phyloP scores from a whole-genome alignment of 2,329 filamentous ascomycete species.

The Exserohilum rostratum region DNA sequence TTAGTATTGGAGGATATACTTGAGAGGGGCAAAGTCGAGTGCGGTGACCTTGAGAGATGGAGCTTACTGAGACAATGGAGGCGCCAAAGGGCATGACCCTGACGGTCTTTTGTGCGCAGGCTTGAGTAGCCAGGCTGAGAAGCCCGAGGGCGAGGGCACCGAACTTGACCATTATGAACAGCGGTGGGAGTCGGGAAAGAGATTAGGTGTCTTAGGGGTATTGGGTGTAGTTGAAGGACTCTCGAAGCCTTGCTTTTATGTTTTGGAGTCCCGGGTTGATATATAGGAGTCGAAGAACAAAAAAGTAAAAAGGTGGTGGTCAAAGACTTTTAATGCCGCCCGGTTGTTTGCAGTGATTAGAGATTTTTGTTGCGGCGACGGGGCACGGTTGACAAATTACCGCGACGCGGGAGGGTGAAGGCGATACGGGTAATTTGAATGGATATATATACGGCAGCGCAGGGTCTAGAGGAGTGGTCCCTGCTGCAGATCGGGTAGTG shows the following conservation, averaged over 20 bases:
- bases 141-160: conserved; percentile 28
- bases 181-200: neutral
- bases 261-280: no score
- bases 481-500: no score
- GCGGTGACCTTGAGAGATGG: neutral
- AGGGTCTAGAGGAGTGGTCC: no score
- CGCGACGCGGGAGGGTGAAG: no score
- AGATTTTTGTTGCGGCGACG: no score
- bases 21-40: neutral
- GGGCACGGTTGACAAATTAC: no score
- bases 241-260: neutral
- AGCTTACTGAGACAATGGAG: conserved; percentile 41
- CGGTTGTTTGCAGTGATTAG: no score
- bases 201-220: neutral
- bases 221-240: neutral
- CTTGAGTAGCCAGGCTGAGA: conserved; percentile 24
- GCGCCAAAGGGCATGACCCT: conserved; percentile 48
- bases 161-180: conserved; percentile 30
- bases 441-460: no score
- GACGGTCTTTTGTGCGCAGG: conserved; percentile 30
- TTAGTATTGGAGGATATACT: conserved; percentile 9
- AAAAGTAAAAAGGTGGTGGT: no score
- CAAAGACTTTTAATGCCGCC: no score
- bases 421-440: no score
- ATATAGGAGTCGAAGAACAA: no score